These are phyloP conservation scores for Lithocarpus polystachyus DNA, from an alignment of 306 rosid genomes.

Conservation along the genomic window DNA sequence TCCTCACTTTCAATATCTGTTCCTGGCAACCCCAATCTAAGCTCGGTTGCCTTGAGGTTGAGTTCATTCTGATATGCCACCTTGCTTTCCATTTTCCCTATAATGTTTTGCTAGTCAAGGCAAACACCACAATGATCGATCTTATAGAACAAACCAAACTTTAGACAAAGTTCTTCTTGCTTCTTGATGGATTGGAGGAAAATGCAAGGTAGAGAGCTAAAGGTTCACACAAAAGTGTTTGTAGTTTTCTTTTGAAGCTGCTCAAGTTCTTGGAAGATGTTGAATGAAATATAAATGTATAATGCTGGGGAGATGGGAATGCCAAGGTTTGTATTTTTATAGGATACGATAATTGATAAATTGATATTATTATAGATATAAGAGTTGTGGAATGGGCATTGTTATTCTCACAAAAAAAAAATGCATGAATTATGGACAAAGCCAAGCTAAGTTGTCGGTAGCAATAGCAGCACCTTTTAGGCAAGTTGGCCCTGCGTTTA, in stretches of 20 bases:
- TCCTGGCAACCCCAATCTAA: conserved; percentile 80
- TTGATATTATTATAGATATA: not conserved
- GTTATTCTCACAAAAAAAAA: not conserved
- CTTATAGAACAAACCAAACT: too few relatives aligned
- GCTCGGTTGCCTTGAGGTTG: conserved; percentile 82
- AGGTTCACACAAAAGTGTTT: not conserved
- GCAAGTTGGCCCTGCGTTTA: conserved; percentile 45
- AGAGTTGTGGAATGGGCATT: not conserved
- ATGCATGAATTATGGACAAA: conserved; percentile 71
- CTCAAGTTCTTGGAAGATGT: not conserved
- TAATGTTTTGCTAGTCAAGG: not conserved
- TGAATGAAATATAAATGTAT: conserved; percentile 9
- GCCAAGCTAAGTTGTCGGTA: conserved; percentile 76
- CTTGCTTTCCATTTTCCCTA: conserved; percentile 42
- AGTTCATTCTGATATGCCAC: conserved; percentile 52
- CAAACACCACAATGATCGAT: too few relatives aligned
- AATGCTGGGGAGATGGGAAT: conserved; percentile 19
- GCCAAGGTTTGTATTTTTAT: conserved; percentile 36
- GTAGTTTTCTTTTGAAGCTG: conserved; percentile 3
- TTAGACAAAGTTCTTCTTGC: not conserved
- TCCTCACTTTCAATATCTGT: conserved; percentile 32
- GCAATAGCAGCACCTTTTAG: conserved; percentile 65
- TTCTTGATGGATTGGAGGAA: not conserved
- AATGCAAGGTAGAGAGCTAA: too few relatives aligned
- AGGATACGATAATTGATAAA: conserved; percentile 7